phyloP scores from a whole-genome alignment of 345 rosid species.

The Cardamine chenopodiifolia region DNA sequence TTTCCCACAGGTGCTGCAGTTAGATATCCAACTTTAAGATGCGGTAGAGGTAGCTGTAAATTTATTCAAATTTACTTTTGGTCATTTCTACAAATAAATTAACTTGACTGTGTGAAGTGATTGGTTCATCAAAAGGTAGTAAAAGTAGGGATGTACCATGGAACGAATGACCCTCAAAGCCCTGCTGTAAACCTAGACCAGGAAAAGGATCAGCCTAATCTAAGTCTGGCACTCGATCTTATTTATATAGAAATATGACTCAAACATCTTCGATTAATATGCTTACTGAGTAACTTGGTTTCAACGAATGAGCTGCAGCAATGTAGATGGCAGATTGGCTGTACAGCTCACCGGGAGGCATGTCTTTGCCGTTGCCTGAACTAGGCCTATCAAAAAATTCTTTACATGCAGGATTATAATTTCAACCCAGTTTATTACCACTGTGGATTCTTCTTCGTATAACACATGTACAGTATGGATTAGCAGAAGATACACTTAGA shows the following conservation, averaged over 20 bases:
- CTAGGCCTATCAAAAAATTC: constrained; percentile 33
- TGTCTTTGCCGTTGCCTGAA: constrained; percentile 60
- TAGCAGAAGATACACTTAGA: constrained; percentile 84
- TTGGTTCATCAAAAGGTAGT: neutral
- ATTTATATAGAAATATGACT: neutral
- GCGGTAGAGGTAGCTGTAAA: constrained; percentile 83
- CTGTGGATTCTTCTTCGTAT: constrained; percentile 1
- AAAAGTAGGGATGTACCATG: constrained; percentile 60
- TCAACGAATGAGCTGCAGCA: constrained; percentile 97
- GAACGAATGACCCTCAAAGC: constrained; percentile 94
- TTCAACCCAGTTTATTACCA: neutral
- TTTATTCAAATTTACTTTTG: constrained; percentile 15
- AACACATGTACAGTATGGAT: constrained; percentile 70
- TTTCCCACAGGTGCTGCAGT: constrained; percentile 80
- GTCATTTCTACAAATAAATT: neutral
- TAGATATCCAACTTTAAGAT: constrained; percentile 81
- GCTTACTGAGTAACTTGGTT: constrained; percentile 90
- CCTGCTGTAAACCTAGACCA: constrained; percentile 88
- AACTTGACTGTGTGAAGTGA: constrained; percentile 20
- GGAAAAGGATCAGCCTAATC: constrained; percentile 28
- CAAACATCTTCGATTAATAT: neutral
- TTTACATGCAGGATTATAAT: neutral
- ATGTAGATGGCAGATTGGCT: constrained; percentile 97
- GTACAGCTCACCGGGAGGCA: constrained; percentile 87
- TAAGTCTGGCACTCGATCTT: neutral